Evolutionary conservation across 1,284 basidiomycete species (phyloP), one percentile per base, ranked within the genome.

Genomic region (Pulveroboletus ridleyi): DNA sequence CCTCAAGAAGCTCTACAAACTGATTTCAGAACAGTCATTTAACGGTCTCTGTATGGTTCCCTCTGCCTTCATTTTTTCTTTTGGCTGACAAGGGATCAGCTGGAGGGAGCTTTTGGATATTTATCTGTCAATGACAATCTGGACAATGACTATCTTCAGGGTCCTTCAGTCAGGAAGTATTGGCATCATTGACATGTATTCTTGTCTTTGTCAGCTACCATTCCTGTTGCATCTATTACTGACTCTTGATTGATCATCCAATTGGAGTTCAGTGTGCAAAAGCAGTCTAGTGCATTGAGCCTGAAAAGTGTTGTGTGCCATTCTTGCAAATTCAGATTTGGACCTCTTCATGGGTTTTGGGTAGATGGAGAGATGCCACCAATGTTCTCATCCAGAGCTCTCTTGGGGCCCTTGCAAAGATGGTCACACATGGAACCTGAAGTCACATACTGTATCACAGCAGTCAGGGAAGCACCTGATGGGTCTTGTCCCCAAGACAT

Each of bases 1-100:
- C 70, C 81, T 92, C 53, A 87, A 90, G 50, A 98, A 96, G 82
- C 79, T 96, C 44, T 71, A 82, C 68, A 95, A 95, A 79, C 76
- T 89, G n/a, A 87, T 91, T 68, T 80, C 85, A 35, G 35, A 35
- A 35, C 35, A 13, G 35, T 35, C 35, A 13, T 9, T 35, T 35
- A 35, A 35, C 35, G 4, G 10, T 35, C 35, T 35, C 35, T 35
- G 35, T 35, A 35, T 35, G 35, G 35, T 35, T 3, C 4, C 35
- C 35, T 35, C 35, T 35, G 4, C 35, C 35, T 35, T 35, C 35
- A 13, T 35, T 35, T 35, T 35, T 35, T 35, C 35, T 35, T 35
- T 35, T 5, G 5, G 44, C 17, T 46, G 44, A 46, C 17, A 33
- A 57, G 58, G 25, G 58, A 15, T 65, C 29, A 91, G 89, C 77